Evolutionary conservation across 2,329 filamentous ascomycete species (phyloP).

Genomic region (Tricladium varicosporioides): DNA sequence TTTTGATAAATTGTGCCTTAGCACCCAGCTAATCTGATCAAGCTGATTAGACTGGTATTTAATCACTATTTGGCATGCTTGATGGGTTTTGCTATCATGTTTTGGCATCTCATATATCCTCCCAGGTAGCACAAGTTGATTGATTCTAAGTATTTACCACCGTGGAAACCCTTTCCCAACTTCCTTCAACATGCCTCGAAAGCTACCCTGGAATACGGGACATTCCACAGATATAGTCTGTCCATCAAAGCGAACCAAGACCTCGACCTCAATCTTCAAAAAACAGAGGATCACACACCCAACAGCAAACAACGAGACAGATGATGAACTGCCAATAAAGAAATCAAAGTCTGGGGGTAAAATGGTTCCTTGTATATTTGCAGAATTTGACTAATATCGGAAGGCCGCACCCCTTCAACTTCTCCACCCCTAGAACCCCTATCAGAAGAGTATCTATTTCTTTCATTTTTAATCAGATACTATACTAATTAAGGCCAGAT

Average conservation of each 20-base stretch:
- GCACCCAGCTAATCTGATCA: too few species aligned
- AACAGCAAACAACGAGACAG: conserved; percentile 7
- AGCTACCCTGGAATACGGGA: conserved; percentile 26
- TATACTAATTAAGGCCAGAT: conserved; percentile 24
- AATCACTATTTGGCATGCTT: too few species aligned
- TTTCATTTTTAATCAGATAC: not conserved
- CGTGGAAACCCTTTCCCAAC: not conserved
- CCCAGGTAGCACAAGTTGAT: too few species aligned
- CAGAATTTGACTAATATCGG: not conserved
- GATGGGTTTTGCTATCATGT: too few species aligned
- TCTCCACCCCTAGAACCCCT: conserved; percentile 52
- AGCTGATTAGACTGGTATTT: too few species aligned
- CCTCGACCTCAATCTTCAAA: conserved; percentile 12
- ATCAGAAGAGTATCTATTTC: conserved; percentile 41
- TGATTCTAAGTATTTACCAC: too few species aligned
- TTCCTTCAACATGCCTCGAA: conserved; percentile 27
- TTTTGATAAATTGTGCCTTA: too few species aligned
- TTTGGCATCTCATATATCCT: too few species aligned
- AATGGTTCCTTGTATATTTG: not conserved
- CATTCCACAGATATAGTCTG: conserved; percentile 6
- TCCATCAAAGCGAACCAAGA: conserved; percentile 1
- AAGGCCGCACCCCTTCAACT: conserved; percentile 43
- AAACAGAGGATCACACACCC: conserved; percentile 12
- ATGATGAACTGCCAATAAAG: conserved; percentile 1
- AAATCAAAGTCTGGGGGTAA: not conserved